These are phyloP conservation scores for Myxozyma monticola DNA, from an alignment of 805 yeast species.

Conservation along the genomic window DNA sequence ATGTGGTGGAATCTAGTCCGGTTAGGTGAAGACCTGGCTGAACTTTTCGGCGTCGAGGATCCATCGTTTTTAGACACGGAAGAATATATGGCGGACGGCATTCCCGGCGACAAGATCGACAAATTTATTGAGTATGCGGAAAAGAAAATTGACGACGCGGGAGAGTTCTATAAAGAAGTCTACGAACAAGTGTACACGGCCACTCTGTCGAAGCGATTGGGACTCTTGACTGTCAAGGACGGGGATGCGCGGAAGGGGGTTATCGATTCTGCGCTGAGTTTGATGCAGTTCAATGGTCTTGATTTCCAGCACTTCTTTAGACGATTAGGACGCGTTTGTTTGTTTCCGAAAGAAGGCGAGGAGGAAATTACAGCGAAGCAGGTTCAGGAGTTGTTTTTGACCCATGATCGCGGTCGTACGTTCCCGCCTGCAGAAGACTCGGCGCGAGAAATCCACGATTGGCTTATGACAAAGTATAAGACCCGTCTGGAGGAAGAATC, in stretches of 20 bases:
- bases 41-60: constrained; percentile 65
- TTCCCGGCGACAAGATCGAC: constrained; percentile 53
- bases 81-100: constrained; percentile 39
- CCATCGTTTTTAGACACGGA: constrained; percentile 38
- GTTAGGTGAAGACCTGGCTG: constrained; percentile 80
- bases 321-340: constrained; percentile 52
- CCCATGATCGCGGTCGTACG: constrained; percentile 39
- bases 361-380: constrained; percentile 1
- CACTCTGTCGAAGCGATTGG: constrained; percentile 65
- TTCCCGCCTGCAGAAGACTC: constrained; percentile 40
- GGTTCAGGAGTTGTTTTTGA: constrained; percentile 36
- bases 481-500: constrained; percentile 46
- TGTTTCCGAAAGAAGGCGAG: constrained; percentile 40
- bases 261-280: constrained; percentile 48
- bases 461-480: constrained; percentile 53
- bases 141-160: constrained; percentile 60
- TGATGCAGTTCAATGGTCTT: constrained; percentile 59
- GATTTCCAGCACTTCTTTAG: constrained; percentile 83
- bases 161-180: constrained; percentile 61
- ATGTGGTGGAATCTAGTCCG: constrained; percentile 92
- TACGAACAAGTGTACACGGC: constrained; percentile 61
- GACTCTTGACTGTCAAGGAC: constrained; percentile 50
- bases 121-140: constrained; percentile 61
- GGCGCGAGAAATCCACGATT: constrained; percentile 48
- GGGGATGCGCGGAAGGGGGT: constrained; percentile 43